These are phyloP conservation scores for Amaranthus tricolor DNA, from an alignment of 179 eudicot species.

Conservation along the genomic window DNA sequence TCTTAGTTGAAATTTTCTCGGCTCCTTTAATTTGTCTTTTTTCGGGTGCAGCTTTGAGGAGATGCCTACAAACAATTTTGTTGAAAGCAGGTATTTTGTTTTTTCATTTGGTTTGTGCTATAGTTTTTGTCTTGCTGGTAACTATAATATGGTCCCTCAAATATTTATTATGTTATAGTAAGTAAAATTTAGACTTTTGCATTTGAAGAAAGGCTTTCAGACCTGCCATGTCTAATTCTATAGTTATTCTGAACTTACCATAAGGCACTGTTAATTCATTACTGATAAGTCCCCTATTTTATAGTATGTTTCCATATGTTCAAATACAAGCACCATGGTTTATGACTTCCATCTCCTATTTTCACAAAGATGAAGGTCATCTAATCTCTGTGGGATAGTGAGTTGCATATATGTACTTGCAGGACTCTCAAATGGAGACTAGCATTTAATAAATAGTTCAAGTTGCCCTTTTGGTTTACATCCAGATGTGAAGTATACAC, in stretches of 20 bases:
- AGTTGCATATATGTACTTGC: neutral
- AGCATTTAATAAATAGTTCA: neutral
- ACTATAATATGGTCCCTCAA: too few species aligned
- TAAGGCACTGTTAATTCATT: too few species aligned
- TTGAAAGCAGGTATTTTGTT: constrained; percentile 82
- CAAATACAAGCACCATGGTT: neutral
- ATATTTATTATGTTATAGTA: neutral
- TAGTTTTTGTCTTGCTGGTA: neutral
- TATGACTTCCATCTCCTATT: neutral
- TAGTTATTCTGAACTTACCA: neutral
- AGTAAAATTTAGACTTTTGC: neutral
- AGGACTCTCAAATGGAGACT: neutral
- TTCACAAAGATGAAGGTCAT: neutral
- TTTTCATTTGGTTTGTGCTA: neutral
- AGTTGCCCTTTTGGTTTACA: neutral
- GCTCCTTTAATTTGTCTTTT: constrained; percentile 10
- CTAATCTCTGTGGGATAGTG: neutral
- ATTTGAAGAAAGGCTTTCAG: neutral
- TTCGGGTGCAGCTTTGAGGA: constrained; percentile 80
- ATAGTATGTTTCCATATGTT: neutral
- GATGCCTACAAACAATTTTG: constrained; percentile 93
- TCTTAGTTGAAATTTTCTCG: neutral
- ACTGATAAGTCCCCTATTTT: neutral
- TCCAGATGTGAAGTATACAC: neutral
- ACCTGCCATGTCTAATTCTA: neutral